Base-by-base conservation (phyloP, 1,139 yeast genomes). In the Blastobotrys aristatus region DNA sequence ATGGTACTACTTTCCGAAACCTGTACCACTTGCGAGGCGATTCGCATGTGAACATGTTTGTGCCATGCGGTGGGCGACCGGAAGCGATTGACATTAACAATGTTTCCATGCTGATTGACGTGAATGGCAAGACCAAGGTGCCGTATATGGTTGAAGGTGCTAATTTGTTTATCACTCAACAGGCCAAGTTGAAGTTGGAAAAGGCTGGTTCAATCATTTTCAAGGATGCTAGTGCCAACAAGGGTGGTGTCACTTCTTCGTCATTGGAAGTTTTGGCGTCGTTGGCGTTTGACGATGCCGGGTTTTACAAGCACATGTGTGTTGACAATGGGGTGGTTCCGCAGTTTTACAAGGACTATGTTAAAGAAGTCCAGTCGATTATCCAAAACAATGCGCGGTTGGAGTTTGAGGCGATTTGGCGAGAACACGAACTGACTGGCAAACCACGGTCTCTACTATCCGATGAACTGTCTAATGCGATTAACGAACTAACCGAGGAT, bases 11-110 rank as follows among this genome's bases (percentile, higher is more conserved):
- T n/a, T 92, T 90, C 74, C 82, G 98, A 72, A 92, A 92, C 69
- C 76, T 81, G 40, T 90, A 86, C 82, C 98, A 92, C 66, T 74
- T 88, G 60, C 77, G 82, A 57, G 80, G 82, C 55, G 75, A 77
- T 53, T 82, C 77, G 58, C 84, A 84, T 48, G 74, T 80, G 45
- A 81, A 80, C 31, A 75, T 90, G 57, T 89, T 92, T 70, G 97
- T 90, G 42, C 98, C 98, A 50, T 92, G 98, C 70, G 98, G 98
- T 69, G 98, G 98, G 59, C 85, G 98, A 70, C 98, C 98, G 53
- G 92, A 86, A 58, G 95, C 97, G 16, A 84, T 92, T 67, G 95
- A 90, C 67, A 81, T 92, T 55, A 83, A 82, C 66, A 92, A 86
- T 61, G 95, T 90, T 51, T 72, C 75, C 54, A 72, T 72, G 47